These are phyloP conservation scores for Plasmodium gonderi DNA, from an alignment of 169 alveolate genomes.

Conservation along the genomic window DNA sequence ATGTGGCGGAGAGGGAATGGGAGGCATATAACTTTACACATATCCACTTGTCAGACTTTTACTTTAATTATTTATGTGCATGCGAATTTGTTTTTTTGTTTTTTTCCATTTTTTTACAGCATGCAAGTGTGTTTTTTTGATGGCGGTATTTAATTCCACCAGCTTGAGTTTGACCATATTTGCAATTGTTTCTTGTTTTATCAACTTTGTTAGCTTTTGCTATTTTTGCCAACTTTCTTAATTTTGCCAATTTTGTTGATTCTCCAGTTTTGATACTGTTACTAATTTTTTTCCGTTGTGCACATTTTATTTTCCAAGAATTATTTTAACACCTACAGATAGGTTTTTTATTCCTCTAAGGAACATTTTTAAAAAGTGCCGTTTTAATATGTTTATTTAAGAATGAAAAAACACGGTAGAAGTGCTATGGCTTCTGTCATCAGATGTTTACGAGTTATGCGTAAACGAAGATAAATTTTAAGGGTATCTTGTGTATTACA, in stretches of 20 bases:
- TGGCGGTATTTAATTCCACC: too few relatives aligned
- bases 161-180: too few relatives aligned
- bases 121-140: neutral
- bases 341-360: neutral
- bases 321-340: constrained; percentile 30
- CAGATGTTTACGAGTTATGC: neutral
- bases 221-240: too few relatives aligned
- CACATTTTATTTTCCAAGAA: constrained; percentile 9
- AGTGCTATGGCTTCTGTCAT: neutral
- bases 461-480: neutral
- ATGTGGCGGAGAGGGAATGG: neutral
- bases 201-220: too few relatives aligned
- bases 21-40: neutral
- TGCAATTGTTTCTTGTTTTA: neutral
- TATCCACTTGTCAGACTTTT: neutral
- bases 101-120: neutral
- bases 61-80: neutral
- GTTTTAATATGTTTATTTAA: neutral
- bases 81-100: neutral
- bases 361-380: constrained; percentile 1
- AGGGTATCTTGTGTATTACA: neutral
- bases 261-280: neutral
- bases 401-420: neutral
- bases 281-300: neutral
- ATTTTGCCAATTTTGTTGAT: too few relatives aligned